Percentiles rank a stretch among this genome's conserved stretches.
Evolutionary conservation across 371 early-diverging fungal species (phyloP).

Genomic region (Globomyces sp.): DNA sequence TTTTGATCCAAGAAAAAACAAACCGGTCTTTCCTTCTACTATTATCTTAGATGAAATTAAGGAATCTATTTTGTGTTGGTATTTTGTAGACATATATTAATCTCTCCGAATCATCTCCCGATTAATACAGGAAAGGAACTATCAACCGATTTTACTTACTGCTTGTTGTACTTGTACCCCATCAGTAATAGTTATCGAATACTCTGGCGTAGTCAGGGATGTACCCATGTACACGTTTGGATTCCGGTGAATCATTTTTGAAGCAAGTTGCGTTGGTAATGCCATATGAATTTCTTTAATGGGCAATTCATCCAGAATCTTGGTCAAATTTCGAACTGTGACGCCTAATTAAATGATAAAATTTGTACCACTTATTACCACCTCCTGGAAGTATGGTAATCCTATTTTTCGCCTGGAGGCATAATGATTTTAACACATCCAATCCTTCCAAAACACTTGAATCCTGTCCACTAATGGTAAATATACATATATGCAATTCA

Average conservation of each 20-base stretch:
- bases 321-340: conserved; percentile 28
- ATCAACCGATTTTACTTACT: conserved; percentile 11
- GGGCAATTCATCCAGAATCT: conserved; percentile 24
- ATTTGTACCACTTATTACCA: conserved; percentile 30
- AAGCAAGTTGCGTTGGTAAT: conserved; percentile 24
- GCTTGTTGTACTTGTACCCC: conserved; percentile 24
- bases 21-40: too few species aligned
- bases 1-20: too few species aligned
- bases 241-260: conserved; percentile 30
- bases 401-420: conserved; percentile 35
- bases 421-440: conserved; percentile 41
- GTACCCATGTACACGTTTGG: conserved; percentile 41
- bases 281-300: conserved; percentile 41
- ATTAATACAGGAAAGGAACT: not conserved
- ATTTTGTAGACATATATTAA: too few species aligned
- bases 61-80: too few species aligned
- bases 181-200: conserved; percentile 25
- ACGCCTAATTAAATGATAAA: conserved; percentile 18
- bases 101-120: too few species aligned
- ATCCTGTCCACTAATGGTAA: conserved; percentile 44
- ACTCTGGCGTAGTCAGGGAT: conserved; percentile 34
- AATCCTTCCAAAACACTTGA: conserved; percentile 54
- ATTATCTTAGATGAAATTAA: too few species aligned
- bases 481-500: too few species aligned
- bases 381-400: conserved; percentile 59